Percentiles rank a stretch among this genome's conserved stretches.
Evolutionary conservation across 2,329 filamentous ascomycete genomes (phyloP).

Genomic region (Ceratocystis alfenasii): DNA sequence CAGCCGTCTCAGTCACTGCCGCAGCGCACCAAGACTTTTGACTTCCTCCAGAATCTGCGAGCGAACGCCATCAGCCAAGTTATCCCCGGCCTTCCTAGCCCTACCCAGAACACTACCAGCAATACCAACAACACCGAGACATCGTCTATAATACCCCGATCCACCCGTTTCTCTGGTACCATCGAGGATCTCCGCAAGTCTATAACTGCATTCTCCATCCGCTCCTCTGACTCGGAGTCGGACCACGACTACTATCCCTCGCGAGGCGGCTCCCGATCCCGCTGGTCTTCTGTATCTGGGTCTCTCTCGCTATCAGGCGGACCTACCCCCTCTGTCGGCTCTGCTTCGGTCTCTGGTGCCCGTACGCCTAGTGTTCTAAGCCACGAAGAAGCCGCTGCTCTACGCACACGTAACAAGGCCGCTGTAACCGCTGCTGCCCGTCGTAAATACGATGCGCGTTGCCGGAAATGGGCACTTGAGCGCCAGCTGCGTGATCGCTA

Average conservation of each 20-base stretch:
- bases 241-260: constrained; percentile 21
- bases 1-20: constrained; percentile 6
- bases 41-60: constrained; percentile 19
- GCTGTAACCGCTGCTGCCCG: constrained; percentile 9
- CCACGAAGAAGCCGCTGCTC: constrained; percentile 1
- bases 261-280: constrained; percentile 1
- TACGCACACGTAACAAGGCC: constrained; percentile 11
- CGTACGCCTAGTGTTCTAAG: constrained; percentile 6
- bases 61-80: constrained; percentile 13
- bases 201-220: constrained; percentile 22
- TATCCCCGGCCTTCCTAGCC: constrained; percentile 15
- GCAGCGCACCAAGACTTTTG: constrained; percentile 19
- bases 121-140: background rate
- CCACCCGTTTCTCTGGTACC: constrained; percentile 19
- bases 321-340: background rate
- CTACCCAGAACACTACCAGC: constrained; percentile 5
- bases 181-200: constrained; percentile 23
- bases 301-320: constrained; percentile 9
- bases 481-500: constrained; percentile 20
- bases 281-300: constrained; percentile 20
- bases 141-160: constrained; percentile 15
- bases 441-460: constrained; percentile 16
- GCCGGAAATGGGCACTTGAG: constrained; percentile 17
- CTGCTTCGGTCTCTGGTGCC: background rate
- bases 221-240: constrained; percentile 20